Evolutionary conservation across 2,329 filamentous ascomycete species (phyloP).

Genomic region (Ophiostoma ips): DNA sequence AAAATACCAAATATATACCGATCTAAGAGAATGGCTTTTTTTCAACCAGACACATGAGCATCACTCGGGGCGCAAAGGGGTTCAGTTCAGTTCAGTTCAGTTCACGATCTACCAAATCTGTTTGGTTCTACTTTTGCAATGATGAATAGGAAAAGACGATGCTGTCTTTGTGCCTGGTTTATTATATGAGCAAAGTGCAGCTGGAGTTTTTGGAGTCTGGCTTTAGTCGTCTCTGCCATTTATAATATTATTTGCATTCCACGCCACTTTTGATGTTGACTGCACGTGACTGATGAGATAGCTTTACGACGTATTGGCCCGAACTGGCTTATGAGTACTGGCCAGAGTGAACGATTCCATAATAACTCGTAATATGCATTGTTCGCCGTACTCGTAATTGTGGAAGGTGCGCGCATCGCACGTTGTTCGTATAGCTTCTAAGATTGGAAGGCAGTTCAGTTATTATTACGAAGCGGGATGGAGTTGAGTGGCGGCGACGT

Average conservation of each 20-base stretch:
- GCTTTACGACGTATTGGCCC: no score
- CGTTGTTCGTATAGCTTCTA: no score
- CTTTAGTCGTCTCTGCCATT: conserved; percentile 3
- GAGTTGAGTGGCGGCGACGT: no score
- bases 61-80: conserved; percentile 5
- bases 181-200: conserved; percentile 5
- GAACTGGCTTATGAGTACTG: no score
- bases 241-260: background rate
- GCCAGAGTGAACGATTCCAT: no score
- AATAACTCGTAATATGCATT: no score
- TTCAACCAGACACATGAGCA: conserved; percentile 2
- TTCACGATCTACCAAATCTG: background rate
- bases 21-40: background rate
- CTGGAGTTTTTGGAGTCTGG: conserved; percentile 11
- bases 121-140: background rate
- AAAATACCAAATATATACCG: background rate
- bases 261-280: no score
- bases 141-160: background rate
- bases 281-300: no score
- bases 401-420: no score
- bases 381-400: no score
- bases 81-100: background rate
- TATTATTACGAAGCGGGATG: background rate
- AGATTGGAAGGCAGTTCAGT: background rate
- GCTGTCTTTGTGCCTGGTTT: conserved; percentile 2